A percentile compares a stretch with the other conserved stretches of the same genome.
Conservation (phyloP, 225 moss, liverwort and hornwort genomes). For the Neckera pumila region DNA sequence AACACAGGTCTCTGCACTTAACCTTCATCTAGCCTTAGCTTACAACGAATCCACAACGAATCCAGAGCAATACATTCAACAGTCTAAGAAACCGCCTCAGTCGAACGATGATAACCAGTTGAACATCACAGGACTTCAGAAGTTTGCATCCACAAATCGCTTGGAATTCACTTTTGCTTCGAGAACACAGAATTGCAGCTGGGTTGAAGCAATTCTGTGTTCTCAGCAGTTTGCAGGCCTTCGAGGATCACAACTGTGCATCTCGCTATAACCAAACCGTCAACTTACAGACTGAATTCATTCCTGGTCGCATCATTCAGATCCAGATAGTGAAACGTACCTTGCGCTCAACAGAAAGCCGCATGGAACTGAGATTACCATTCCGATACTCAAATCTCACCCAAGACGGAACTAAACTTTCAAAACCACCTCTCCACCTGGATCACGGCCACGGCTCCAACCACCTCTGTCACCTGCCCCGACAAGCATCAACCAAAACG, state of each 20-base stretch:
- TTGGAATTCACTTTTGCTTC: neutral
- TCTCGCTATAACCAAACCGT: neutral
- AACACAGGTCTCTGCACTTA: neutral
- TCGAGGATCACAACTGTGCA: neutral
- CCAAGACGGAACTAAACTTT: neutral
- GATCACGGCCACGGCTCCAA: neutral
- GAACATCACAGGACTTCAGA: neutral
- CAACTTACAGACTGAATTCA: neutral
- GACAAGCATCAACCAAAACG: neutral
- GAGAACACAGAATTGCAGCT: neutral
- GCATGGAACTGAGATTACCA: slow-evolving; percentile 24
- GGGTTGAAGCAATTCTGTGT: neutral
- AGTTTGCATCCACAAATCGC: neutral
- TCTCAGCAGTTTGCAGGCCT: neutral
- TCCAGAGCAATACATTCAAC: neutral
- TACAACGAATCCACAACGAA: neutral
- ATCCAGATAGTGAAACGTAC: neutral
- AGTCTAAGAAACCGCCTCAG: neutral
- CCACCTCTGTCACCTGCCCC: neutral
- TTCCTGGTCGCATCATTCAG: neutral
- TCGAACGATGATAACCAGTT: neutral
- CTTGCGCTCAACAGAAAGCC: slow-evolving; percentile 7
- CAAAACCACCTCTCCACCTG: neutral
- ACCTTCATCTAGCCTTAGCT: neutral
- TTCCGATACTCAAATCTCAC: neutral